Evolutionary conservation across 2,329 filamentous ascomycete genomes (phyloP), one percentile per base, ranked within the genome.

Genomic region (Fusarium chaquense): DNA sequence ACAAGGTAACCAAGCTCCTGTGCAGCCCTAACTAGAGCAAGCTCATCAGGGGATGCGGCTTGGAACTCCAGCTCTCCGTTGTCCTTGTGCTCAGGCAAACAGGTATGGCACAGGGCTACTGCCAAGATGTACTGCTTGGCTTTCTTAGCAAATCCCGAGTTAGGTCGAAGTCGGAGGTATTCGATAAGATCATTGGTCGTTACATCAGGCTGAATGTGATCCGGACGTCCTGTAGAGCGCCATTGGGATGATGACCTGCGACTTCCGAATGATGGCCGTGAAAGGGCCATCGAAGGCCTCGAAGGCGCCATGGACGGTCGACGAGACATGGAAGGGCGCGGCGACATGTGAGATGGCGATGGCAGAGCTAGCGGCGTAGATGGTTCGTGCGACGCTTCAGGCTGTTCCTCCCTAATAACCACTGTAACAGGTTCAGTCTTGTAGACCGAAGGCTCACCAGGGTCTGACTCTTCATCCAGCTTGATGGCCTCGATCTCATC

Each of bases 61-160:
- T 97, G 94, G 75, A 93, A 98, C 10, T 90, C 87, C n/a, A 92
- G 85, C 38, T 88, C 83, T 6, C 91, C 93, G 72, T 91, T 85
- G 11, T 77, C 85, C 26, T 76, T 88, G 45, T 90, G 83, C 77
- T 98, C 94, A 0, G 95, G 94, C 26, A 97, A 83, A 76, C 94
- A 97, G 1, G 94, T 97, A 77, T 98, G 94, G 72, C 95, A 98
- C 2, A 98, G 83, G 1, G 94, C 93, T 74, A 98, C 86, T 0
- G 91, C 91, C 5, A 98, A 83, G 6, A 98, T 87, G 71, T 97
- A 96, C 76, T 97, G 89, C 64, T 90, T 91, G 1, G 91, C 92
- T 75, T 93, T 94, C 62, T 87, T 87, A 1, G 94, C 89, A 75
- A 97, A 97, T 2, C 89, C 77, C 0, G 93, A 93, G 64, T 92